Percentiles rank a stretch among this genome's conserved stretches.
These are phyloP conservation scores for Cyberlindnera japonica DNA, from an alignment of 805 yeast species.

Conservation along the genomic window DNA sequence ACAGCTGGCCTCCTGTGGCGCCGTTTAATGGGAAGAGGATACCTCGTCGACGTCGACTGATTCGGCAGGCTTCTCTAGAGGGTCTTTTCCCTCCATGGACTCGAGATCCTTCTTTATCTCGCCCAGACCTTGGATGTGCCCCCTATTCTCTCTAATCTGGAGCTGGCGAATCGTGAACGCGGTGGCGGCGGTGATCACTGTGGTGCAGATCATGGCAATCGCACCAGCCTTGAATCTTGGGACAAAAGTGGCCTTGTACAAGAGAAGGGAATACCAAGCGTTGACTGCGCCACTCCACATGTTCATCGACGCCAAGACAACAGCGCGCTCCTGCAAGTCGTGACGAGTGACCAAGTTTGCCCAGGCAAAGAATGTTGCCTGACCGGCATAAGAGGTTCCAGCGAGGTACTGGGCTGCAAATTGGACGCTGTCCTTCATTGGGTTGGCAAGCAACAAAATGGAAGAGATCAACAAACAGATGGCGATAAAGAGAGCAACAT, in stretches of 20 bases:
- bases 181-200: constrained; percentile 37
- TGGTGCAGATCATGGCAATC: constrained; percentile 54
- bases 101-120: background rate
- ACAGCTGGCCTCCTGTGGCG: background rate
- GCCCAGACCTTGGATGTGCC: background rate
- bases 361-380: constrained; percentile 61
- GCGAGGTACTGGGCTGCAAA: constrained; percentile 54
- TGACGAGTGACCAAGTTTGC: constrained; percentile 55
- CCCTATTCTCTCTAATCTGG: constrained; percentile 36
- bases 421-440: constrained; percentile 36
- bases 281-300: constrained; percentile 61
- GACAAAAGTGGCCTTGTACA: constrained; percentile 48
- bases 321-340: constrained; percentile 61
- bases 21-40: background rate
- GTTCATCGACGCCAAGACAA: constrained; percentile 62
- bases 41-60: background rate
- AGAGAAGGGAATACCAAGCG: constrained; percentile 60
- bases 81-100: background rate
- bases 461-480: constrained; percentile 41
- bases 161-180: constrained; percentile 40
- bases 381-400: constrained; percentile 55
- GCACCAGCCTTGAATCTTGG: constrained; percentile 52
- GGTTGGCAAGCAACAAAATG: constrained; percentile 41
- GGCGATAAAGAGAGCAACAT: constrained; percentile 44
- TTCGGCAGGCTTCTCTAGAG: background rate